Conservation (phyloP, 352 stramenopile genomes). For the Phytophthora cactorum region DNA sequence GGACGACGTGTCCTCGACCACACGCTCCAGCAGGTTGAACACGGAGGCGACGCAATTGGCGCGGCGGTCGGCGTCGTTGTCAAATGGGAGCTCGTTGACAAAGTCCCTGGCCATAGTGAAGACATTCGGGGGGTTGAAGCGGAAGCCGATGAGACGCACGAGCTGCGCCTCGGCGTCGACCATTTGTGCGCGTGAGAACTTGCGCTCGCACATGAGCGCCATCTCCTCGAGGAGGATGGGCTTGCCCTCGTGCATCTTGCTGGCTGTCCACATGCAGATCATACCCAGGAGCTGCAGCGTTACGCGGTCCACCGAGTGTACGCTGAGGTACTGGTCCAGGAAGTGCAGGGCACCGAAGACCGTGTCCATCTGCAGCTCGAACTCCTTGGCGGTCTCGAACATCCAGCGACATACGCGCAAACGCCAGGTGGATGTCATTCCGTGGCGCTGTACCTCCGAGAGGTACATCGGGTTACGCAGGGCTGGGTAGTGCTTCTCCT, state of each 20-base stretch:
- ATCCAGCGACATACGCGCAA: conserved; percentile 83
- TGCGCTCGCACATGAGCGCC: conserved; percentile 73
- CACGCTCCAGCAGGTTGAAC: conserved; percentile 47
- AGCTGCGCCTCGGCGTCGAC: conserved; percentile 61
- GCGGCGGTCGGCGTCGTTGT: conserved; percentile 20
- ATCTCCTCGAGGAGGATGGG: conserved; percentile 81
- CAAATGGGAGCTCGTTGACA: conserved; percentile 44
- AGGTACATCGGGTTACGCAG: conserved; percentile 54
- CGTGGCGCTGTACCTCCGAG: conserved; percentile 49
- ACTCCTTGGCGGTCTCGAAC: conserved; percentile 78
- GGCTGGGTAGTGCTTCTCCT: conserved; percentile 42
- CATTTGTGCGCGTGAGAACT: conserved; percentile 73
- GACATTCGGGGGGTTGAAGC: conserved; percentile 67
- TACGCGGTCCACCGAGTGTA: conserved; percentile 74
- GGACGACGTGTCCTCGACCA: conserved; percentile 42
- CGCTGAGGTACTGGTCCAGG: conserved; percentile 74
- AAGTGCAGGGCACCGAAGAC: conserved; percentile 69
- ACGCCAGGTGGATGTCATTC: conserved; percentile 72
- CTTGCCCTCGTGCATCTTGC: conserved; percentile 78
- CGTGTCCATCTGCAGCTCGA: conserved; percentile 71
- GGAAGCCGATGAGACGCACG: conserved; percentile 61
- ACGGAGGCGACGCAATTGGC: conserved; percentile 43
- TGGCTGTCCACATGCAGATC: conserved; percentile 75
- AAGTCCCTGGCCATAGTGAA: conserved; percentile 77
- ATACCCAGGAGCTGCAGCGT: conserved; percentile 76